Conservation (phyloP, 345 rosid genomes). For the Aethionema arabicum region DNA sequence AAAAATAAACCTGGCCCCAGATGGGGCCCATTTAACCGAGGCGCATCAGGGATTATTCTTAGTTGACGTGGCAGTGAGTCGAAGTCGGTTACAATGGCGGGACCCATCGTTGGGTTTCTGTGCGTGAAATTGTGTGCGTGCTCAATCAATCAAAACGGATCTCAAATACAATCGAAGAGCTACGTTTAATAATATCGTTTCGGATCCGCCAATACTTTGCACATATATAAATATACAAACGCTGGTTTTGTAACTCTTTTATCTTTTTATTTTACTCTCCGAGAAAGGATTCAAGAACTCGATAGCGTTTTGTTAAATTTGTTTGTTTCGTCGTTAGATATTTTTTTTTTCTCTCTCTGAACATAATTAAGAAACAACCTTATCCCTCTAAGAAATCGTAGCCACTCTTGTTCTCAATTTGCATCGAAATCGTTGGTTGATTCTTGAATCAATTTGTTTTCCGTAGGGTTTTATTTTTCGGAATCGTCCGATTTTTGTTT, state of each 20-base stretch:
- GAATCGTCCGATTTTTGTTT: conserved; percentile 7
- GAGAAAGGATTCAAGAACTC: conserved; percentile 12
- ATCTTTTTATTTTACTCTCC: conserved; percentile 19
- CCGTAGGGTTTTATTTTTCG: conserved; percentile 12
- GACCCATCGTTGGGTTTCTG: conserved; percentile 19
- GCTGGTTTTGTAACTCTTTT: background rate
- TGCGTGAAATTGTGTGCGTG: conserved; percentile 18
- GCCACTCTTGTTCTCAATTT: background rate
- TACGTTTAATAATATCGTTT: conserved; percentile 9
- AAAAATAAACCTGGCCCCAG: background rate
- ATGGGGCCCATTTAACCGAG: conserved; percentile 24
- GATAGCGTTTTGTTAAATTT: conserved; percentile 21
- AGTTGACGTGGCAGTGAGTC: conserved; percentile 33
- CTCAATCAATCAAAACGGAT: conserved; percentile 31
- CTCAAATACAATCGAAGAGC: conserved; percentile 18
- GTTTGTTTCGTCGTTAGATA: conserved; percentile 6
- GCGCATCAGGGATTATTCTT: conserved; percentile 15
- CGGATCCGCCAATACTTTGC: conserved; percentile 21
- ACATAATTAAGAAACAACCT: background rate
- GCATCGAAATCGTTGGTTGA: conserved; percentile 23
- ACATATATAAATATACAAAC: conserved; percentile 4
- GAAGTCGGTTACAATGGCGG: conserved; percentile 13
- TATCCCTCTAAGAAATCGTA: background rate
- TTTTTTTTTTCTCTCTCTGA: conserved; percentile 2
- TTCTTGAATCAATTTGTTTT: conserved; percentile 17